Conservation (phyloP, 75 land plant species). For the Cunninghamia lanceolata region DNA sequence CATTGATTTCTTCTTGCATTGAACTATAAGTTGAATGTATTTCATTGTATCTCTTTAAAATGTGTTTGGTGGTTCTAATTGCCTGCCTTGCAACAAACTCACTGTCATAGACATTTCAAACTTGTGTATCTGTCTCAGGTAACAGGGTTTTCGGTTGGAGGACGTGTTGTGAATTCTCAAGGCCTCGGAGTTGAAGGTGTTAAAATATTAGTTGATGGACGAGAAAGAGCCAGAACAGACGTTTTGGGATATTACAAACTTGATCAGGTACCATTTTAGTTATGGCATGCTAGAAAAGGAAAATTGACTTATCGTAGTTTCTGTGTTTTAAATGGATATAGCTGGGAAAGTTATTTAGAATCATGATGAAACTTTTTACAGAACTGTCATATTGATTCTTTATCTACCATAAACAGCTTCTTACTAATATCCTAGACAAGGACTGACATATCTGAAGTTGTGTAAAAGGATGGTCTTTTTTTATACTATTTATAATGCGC, state of each 20-base stretch:
- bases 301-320: not conserved
- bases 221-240: constrained; percentile 74
- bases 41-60: not conserved
- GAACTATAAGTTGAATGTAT: not conserved
- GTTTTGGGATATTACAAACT: constrained; percentile 80
- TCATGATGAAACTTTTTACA: not conserved
- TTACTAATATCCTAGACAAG: not conserved
- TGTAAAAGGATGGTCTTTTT: not conserved
- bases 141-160: constrained; percentile 98
- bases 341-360: not conserved
- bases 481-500: not conserved
- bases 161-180: constrained; percentile 75
- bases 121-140: constrained; percentile 45
- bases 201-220: constrained; percentile 75
- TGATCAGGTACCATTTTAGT: constrained; percentile 66
- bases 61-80: not conserved
- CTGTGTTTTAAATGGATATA: not conserved
- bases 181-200: constrained; percentile 74
- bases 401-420: not conserved
- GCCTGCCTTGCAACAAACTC: not conserved
- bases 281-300: not conserved
- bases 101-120: not conserved
- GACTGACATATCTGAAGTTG: not conserved
- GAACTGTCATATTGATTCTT: not conserved
- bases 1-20: not conserved